Evolutionary conservation across 176 grass and related monocot species (phyloP), one percentile per base, ranked within the genome.

Genomic region (Cymbopogon citratus): DNA sequence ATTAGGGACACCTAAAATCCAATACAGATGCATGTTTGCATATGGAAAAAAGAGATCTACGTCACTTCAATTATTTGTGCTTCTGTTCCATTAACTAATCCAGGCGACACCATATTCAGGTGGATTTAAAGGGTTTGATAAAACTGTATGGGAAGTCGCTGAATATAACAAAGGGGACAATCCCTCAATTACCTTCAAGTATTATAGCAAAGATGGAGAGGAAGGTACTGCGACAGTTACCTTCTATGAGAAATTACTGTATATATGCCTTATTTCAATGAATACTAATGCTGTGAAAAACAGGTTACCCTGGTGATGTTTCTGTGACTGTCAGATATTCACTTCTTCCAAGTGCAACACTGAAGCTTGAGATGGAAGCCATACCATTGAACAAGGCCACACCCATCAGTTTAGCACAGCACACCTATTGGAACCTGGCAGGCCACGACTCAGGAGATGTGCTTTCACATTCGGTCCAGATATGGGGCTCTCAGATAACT

Each of bases 341-440:
- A 34, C 73, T 98, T n/a, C 75, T 86, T 64, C 80, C 88, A 44
- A 78, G 62, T 56, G 87, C 45, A 52, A 63, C 33, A 41, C 73
- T 98, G 62, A 91, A 89, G 74, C 87, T 95, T 25, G 90, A 98
- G 80, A 98, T 98, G 92, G 90, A 91, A 74, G 92, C 88, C 39
- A 59, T 89, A 72, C 81, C 95, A 61, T 59, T 85, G 66, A 91
- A 91, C 71, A 98, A 88, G 57, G 81, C 84, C 3, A 98, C 92
- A 21, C 90, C 95, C 19, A 87, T 98, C 81, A 93, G 45, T 69
- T 75, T 98, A 84, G 92, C 92, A 49, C 95, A 98, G 39, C 92
- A 94, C 84, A 98, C 92, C 11, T 93, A 94, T 83, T 94, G 95
- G 95, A 98, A 98, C 87, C 25, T 94, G 63, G 92, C 92, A 45